Percentiles rank a stretch among this genome's conserved stretches.
Conservation (phyloP, 441 rosid genomes). For the Gossypium laxum region DNA sequence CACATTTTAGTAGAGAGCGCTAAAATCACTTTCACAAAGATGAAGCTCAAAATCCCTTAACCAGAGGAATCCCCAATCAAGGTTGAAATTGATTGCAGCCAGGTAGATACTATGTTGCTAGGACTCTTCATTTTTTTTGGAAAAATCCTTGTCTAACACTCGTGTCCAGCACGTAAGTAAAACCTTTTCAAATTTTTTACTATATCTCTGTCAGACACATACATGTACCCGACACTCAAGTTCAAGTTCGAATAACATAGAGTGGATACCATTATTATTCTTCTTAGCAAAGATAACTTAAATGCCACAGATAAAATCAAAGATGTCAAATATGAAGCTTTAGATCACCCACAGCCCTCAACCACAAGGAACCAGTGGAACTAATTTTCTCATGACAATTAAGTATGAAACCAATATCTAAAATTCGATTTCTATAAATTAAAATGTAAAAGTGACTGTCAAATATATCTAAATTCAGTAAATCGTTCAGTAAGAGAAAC, state of each 20-base stretch:
- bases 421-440: neutral
- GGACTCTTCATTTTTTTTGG: no score
- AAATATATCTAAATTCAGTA: constrained; percentile 8
- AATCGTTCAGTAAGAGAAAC: constrained; percentile 25
- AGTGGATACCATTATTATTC: neutral
- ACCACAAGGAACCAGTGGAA: neutral
- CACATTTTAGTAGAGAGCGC: neutral
- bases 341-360: neutral
- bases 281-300: neutral
- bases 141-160: no score
- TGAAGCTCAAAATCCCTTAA: neutral
- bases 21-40: neutral
- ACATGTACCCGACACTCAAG: no score
- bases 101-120: neutral
- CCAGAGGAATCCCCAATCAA: neutral
- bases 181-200: no score
- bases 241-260: no score
- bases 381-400: neutral
- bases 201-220: no score
- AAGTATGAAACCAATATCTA: neutral
- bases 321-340: neutral
- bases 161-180: no score
- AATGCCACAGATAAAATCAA: neutral
- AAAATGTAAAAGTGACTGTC: neutral
- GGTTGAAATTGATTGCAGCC: neutral